Percentiles rank a stretch among this genome's conserved stretches.
phyloP scores from a whole-genome alignment of 352 stramenopile genomes.

The Globisporangium radiosum region DNA sequence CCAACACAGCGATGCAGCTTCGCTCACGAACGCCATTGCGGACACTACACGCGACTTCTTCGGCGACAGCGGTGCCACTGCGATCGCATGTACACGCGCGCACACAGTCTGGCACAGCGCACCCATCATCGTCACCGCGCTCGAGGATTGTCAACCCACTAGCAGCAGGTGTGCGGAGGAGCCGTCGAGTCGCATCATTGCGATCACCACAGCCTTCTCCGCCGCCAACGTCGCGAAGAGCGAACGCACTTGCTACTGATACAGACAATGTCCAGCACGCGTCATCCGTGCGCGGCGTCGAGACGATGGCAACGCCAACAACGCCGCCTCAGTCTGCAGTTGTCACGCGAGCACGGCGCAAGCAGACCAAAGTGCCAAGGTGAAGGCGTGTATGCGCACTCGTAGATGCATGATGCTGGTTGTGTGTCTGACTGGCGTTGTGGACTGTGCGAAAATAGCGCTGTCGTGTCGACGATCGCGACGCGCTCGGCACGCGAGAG shows the following conservation, averaged over 20 bases:
- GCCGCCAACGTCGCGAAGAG: background rate
- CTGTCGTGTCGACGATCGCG: constrained; percentile 4
- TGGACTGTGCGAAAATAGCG: background rate
- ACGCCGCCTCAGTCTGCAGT: background rate
- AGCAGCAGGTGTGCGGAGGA: background rate
- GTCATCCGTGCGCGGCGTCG: too few species aligned
- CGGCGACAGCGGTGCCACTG: background rate
- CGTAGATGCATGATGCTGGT: background rate
- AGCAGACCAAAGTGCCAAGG: constrained; percentile 2
- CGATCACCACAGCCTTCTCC: background rate
- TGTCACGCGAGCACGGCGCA: background rate
- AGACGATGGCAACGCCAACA: background rate
- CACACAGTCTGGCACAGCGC: background rate
- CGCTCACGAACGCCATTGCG: background rate
- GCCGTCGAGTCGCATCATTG: background rate
- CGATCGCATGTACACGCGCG: too few species aligned
- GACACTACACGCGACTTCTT: background rate
- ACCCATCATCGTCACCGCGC: background rate
- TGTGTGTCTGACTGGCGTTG: background rate
- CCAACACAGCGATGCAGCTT: background rate
- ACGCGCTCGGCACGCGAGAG: constrained; percentile 1
- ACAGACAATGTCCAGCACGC: background rate
- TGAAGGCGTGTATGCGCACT: background rate
- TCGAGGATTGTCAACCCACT: background rate
- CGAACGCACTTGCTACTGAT: background rate